These are phyloP conservation scores for Vitis cinerea DNA, from an alignment of 164 flowering plant genomes.

Conservation along the genomic window DNA sequence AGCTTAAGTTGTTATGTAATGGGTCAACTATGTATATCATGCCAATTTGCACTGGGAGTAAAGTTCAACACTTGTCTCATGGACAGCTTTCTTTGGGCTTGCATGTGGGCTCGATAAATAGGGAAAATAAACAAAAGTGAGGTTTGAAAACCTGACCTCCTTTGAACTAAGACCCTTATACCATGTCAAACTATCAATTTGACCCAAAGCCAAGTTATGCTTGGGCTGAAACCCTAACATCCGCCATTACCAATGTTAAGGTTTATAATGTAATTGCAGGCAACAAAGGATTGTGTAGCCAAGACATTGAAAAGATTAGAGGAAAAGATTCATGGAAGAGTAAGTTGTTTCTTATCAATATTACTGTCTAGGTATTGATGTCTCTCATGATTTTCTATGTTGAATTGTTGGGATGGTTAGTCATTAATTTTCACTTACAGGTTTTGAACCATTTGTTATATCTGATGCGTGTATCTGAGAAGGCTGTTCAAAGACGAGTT, in stretches of 20 bases:
- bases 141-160: too few relatives aligned
- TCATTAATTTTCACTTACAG: conserved; percentile 31
- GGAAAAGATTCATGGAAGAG: conserved; percentile 92
- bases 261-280: conserved; percentile 37
- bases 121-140: too few relatives aligned
- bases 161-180: too few relatives aligned
- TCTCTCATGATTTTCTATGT: neutral
- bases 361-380: neutral
- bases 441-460: conserved; percentile 80
- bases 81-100: too few relatives aligned
- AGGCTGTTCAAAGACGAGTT: conserved; percentile 73
- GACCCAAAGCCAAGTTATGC: too few relatives aligned
- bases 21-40: too few relatives aligned
- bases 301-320: conserved; percentile 94
- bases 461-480: conserved; percentile 77
- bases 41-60: too few relatives aligned
- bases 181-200: too few relatives aligned
- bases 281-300: conserved; percentile 97
- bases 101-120: too few relatives aligned
- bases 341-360: conserved; percentile 32
- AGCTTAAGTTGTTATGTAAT: too few relatives aligned
- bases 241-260: neutral
- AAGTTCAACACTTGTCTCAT: too few relatives aligned
- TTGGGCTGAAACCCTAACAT: too few relatives aligned
- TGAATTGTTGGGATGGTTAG: neutral